Evolutionary conservation across 768 basidiomycete genomes (phyloP).

Genomic region (Pholiota molesta): DNA sequence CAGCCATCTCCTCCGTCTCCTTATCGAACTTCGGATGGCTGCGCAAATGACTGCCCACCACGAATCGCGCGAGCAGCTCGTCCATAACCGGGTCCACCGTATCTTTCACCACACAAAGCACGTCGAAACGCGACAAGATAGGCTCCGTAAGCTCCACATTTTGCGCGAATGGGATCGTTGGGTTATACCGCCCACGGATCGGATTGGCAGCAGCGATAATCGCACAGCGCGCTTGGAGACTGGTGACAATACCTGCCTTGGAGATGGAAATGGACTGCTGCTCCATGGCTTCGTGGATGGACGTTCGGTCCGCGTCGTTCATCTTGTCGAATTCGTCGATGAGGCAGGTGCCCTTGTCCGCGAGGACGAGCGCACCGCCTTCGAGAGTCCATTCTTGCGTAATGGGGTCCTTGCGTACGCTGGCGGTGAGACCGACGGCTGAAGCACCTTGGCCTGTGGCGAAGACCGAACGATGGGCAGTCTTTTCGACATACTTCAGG

Average conservation of each 20-base stretch:
- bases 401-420: conserved; percentile 97
- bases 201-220: conserved; percentile 99
- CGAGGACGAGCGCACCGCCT: conserved; percentile 96
- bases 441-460: conserved; percentile 98
- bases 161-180: conserved; percentile 96
- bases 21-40: conserved; percentile 93
- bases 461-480: conserved; percentile 95
- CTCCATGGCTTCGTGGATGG: conserved; percentile 99
- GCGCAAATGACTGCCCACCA: conserved; percentile 95
- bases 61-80: conserved; percentile 94
- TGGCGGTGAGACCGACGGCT: conserved; percentile 97
- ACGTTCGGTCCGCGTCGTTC: conserved; percentile 97
- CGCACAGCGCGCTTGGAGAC: conserved; percentile 95
- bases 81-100: conserved; percentile 96
- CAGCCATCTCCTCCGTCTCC: conserved; percentile 88
- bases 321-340: conserved; percentile 99
- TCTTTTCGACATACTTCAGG: conserved; percentile 99
- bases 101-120: conserved; percentile 97
- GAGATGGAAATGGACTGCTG: conserved; percentile 99
- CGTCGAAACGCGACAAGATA: conserved; percentile 97
- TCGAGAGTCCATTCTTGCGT: conserved; percentile 99
- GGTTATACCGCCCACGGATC: conserved; percentile 95
- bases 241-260: conserved; percentile 98
- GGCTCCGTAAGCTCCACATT: conserved; percentile 99
- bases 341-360: conserved; percentile 96